Evolutionary conservation across 139 green algal genomes (phyloP).

Genomic region (Pleodorina starrii): DNA sequence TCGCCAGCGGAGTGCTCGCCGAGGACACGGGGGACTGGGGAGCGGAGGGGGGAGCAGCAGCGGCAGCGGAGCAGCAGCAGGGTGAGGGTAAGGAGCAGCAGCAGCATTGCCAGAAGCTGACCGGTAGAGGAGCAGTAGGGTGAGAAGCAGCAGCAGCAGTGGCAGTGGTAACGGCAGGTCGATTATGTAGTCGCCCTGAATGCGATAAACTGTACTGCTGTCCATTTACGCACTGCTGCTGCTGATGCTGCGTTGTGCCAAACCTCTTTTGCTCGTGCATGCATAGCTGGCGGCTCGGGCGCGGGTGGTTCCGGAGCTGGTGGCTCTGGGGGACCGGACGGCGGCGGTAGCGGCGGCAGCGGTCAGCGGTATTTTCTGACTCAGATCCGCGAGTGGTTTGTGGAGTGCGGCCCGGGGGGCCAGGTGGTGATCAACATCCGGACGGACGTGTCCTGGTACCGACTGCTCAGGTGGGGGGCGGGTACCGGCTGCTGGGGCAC

Average conservation of each 20-base stretch:
- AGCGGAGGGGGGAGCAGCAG: too few species aligned
- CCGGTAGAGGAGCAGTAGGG: not conserved
- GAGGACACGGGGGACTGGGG: conserved; percentile 8
- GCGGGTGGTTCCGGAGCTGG: conserved; percentile 15
- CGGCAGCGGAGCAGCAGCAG: not conserved
- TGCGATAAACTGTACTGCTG: too few species aligned
- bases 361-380: conserved; percentile 41
- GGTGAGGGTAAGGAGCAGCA: not conserved
- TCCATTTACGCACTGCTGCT: too few species aligned
- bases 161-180: too few species aligned
- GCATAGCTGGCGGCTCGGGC: too few species aligned
- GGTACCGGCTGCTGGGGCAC: too few species aligned
- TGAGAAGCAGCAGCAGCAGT: not conserved
- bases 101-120: not conserved
- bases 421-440: conserved; percentile 93
- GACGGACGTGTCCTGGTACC: conserved; percentile 95
- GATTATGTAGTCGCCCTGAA: too few species aligned
- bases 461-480: conserved; percentile 73
- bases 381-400: conserved; percentile 93
- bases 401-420: conserved; percentile 87
- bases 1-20: conserved; percentile 20
- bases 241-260: too few species aligned
- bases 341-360: conserved; percentile 35
- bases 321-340: too few species aligned
- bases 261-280: too few species aligned